phyloP scores from a whole-genome alignment of 768 basidiomycete species.

The Lactarius evosmus region DNA sequence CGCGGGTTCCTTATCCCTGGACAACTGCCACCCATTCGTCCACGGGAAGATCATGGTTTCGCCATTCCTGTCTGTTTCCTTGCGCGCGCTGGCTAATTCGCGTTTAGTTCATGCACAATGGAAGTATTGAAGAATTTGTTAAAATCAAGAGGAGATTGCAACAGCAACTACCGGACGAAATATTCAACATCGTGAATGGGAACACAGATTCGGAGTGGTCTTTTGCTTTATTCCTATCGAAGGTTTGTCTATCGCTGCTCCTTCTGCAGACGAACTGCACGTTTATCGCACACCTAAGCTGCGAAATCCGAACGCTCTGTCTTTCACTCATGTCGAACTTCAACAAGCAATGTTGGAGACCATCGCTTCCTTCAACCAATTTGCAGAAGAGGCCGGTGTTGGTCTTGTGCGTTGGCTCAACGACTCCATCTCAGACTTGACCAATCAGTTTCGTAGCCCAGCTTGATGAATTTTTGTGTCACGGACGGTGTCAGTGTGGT shows the following conservation, averaged over 20 bases:
- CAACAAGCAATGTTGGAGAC: constrained; percentile 88
- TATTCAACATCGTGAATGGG: constrained; percentile 85
- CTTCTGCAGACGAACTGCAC: not conserved
- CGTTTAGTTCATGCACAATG: constrained; percentile 93
- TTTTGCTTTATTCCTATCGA: constrained; percentile 87
- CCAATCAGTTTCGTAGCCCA: constrained; percentile 51
- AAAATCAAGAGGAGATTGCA: constrained; percentile 81
- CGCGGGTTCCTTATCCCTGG: constrained; percentile 83
- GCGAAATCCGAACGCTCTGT: constrained; percentile 70
- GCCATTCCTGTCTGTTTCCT: constrained; percentile 15
- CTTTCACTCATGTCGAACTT: constrained; percentile 68
- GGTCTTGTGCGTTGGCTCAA: constrained; percentile 54
- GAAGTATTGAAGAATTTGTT: constrained; percentile 82
- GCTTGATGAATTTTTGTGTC: constrained; percentile 92
- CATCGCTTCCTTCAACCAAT: constrained; percentile 71
- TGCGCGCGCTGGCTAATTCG: constrained; percentile 8
- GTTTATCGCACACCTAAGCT: constrained; percentile 46
- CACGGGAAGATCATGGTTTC: constrained; percentile 88
- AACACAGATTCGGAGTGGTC: constrained; percentile 99
- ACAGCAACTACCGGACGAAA: constrained; percentile 68
- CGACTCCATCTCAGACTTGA: not conserved
- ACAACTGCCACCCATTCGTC: constrained; percentile 94
- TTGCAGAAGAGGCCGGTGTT: constrained; percentile 68
- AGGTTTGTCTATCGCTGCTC: constrained; percentile 42
- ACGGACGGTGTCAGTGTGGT: constrained; percentile 94